Base-by-base conservation (phyloP, 2,329 filamentous ascomycete genomes). In the Dothideomycetes sp. region DNA sequence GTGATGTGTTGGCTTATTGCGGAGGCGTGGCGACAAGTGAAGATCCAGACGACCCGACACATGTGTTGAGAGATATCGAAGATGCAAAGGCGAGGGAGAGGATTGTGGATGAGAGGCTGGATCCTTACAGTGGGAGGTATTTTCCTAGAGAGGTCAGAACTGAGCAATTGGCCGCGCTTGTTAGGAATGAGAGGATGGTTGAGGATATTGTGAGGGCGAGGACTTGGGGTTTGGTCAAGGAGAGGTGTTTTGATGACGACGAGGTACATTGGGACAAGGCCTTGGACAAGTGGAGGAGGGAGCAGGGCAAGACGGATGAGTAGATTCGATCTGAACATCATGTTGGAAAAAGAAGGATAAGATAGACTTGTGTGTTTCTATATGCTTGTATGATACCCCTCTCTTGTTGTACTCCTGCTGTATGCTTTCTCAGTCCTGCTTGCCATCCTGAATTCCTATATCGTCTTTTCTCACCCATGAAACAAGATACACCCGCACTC, bases 1-100 rank as follows among this genome's bases (percentile, higher is more conserved):
- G 81, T 12, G 81, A 93, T 55, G 82, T 95, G 1, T 67, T 96
- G 41, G 83, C 79, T 51, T 98, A 95, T 62, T 98, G 91, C 64
- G 80, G 84, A 2, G 73, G 81, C 24, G 87, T 98, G 1, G 89
- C 89, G 3, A 86, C 85, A 9, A 84, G 80, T 45, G 83, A 86
- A 0, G 87, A 96, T 53, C 86, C 86, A 0, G 75, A 89, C 45
- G 88, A 95, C 52, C 88, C 88, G 1, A 84, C 89, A 43, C 70
- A 78, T 18, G 66, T 83, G 1, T 53, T 83, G 13, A 69, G 84
- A 41, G 73, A 86, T 53, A 69, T 78, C 1, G 83, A 94, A 61
- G 76, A 77, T 39, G 74, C 78, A 44, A 76, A 69, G 51, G 78
- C 83, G 47, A 71, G 80, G 33, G 81, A 89, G 54, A 70, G 78